These are phyloP conservation scores for Papiliotrema flavescens DNA, from an alignment of 1,284 basidiomycete genomes.

Conservation along the genomic window DNA sequence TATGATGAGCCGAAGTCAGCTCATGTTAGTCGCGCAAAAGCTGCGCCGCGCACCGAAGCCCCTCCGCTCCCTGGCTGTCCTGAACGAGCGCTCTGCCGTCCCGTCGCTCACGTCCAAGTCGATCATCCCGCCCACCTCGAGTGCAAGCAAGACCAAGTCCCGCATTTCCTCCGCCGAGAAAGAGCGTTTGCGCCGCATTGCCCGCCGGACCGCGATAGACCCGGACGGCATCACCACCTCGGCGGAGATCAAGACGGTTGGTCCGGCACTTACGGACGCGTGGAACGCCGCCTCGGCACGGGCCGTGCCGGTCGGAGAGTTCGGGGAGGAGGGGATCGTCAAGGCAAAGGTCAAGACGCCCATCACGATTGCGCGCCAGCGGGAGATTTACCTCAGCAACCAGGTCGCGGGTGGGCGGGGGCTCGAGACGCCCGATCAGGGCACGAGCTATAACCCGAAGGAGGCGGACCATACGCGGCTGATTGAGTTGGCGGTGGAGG, in stretches of 20 bases:
- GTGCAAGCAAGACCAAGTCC: slow-evolving; percentile 33
- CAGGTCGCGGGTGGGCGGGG: slow-evolving; percentile 49
- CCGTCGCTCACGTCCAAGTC: slow-evolving; percentile 67
- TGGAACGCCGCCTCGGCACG: slow-evolving; percentile 53
- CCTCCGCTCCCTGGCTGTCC: slow-evolving; percentile 75
- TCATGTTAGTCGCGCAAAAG: slow-evolving; percentile 26
- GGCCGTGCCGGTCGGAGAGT: slow-evolving; percentile 21
- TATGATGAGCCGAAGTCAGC: not conserved
- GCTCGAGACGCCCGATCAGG: slow-evolving; percentile 72
- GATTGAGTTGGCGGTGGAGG: slow-evolving; percentile 64
- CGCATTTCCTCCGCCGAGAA: slow-evolving; percentile 62
- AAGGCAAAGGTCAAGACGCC: slow-evolving; percentile 38
- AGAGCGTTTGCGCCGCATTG: slow-evolving; percentile 67
- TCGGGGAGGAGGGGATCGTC: slow-evolving; percentile 37
- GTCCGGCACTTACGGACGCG: slow-evolving; percentile 63
- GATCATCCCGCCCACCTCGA: slow-evolving; percentile 37
- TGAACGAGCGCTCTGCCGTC: slow-evolving; percentile 76
- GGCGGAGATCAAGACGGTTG: slow-evolving; percentile 41
- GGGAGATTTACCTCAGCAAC: slow-evolving; percentile 18
- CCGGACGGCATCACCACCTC: slow-evolving; percentile 49
- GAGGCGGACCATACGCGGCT: slow-evolving; percentile 72
- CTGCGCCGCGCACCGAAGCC: slow-evolving; percentile 49
- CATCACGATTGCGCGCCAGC: slow-evolving; percentile 30
- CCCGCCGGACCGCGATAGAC: slow-evolving; percentile 63
- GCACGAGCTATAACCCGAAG: slow-evolving; percentile 91